phyloP scores from a whole-genome alignment of 2,329 filamentous ascomycete genomes.

The Aspergillus tubingensis region DNA sequence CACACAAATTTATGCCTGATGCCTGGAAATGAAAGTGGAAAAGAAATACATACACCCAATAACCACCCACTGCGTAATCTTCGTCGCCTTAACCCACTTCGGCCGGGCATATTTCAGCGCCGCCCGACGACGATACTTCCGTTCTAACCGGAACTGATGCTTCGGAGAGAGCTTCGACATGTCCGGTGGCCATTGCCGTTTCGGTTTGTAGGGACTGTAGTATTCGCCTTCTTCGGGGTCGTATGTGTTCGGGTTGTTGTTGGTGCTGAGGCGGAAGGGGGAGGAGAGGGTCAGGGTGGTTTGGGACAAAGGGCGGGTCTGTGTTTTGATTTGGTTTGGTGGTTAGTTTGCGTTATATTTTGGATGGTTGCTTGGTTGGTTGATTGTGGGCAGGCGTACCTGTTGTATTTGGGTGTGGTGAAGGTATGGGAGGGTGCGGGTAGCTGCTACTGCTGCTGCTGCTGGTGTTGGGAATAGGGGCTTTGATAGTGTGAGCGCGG shows the following conservation, averaged over 20 bases:
- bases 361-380: not conserved
- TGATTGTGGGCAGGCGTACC: not conserved
- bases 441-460: no score
- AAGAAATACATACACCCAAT: constrained; percentile 51
- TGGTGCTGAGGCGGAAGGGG: constrained; percentile 4
- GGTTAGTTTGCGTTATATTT: not conserved
- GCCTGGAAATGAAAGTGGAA: not conserved
- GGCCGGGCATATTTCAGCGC: constrained; percentile 63
- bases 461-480: not conserved
- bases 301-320: not conserved
- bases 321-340: not conserved
- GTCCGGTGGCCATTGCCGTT: constrained; percentile 66
- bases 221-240: constrained; percentile 22
- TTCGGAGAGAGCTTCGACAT: constrained; percentile 63
- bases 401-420: not conserved
- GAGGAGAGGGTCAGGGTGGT: not conserved
- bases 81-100: constrained; percentile 59
- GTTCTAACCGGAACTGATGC: constrained; percentile 68
- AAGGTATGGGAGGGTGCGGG: not conserved
- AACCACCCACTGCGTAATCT: constrained; percentile 58
- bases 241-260: not conserved
- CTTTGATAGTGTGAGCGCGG: not conserved
- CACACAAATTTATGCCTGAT: no score
- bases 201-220: constrained; percentile 61
- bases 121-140: constrained; percentile 63